phyloP scores from a whole-genome alignment of 345 rosid species.

The Abelmoschus esculentus region DNA sequence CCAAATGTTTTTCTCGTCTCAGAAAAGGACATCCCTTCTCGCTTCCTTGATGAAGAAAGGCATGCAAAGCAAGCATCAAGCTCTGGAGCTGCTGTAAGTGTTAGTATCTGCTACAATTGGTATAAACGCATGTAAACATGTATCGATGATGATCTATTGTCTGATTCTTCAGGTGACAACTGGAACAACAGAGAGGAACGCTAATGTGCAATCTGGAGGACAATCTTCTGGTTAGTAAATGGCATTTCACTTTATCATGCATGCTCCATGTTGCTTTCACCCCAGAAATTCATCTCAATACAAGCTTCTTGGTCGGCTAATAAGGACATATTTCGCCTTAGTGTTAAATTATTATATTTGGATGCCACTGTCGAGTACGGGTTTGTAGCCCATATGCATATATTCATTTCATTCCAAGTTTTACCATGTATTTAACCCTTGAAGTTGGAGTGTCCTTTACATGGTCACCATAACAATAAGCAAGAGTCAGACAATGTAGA shows the following conservation, averaged over 20 bases:
- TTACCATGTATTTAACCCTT: not conserved
- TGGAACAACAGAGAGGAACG: constrained; percentile 37
- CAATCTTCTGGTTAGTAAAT: constrained; percentile 55
- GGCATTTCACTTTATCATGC: not conserved
- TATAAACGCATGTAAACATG: not conserved
- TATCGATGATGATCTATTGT: not conserved
- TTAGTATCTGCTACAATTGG: not conserved
- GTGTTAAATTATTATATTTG: not conserved
- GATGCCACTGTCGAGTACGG: not conserved
- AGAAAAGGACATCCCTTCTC: constrained; percentile 90
- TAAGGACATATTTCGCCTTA: too few relatives aligned
- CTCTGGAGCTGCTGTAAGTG: constrained; percentile 66
- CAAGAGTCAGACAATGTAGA: not conserved
- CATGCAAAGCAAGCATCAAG: constrained; percentile 66
- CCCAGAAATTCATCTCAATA: not conserved
- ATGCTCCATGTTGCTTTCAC: not conserved
- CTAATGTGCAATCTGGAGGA: constrained; percentile 28
- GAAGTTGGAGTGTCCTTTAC: too few relatives aligned
- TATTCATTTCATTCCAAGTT: not conserved
- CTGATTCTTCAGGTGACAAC: constrained; percentile 29
- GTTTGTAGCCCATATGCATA: not conserved
- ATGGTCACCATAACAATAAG: not conserved
- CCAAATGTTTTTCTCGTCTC: constrained; percentile 19
- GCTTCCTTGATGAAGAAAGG: constrained; percentile 73
- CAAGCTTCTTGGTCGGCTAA: not conserved